Evolutionary conservation across 495 filamentous ascomycete species (phyloP), one percentile per base, ranked within the genome.

Genomic region (Oidiodendron maius): DNA sequence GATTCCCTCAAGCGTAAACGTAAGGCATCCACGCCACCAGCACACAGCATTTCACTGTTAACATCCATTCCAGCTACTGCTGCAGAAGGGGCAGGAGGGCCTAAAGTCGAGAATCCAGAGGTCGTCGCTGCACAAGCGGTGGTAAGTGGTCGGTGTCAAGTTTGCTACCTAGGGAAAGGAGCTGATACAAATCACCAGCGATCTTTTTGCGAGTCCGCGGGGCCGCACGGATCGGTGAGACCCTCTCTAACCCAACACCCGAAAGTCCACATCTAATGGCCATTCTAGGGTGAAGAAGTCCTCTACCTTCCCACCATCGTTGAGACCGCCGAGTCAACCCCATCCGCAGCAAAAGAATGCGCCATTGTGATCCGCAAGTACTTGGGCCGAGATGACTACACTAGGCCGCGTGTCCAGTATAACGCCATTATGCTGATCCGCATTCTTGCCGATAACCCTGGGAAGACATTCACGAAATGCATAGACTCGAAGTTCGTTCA

Each of bases 361-460:
- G 86, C 88, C 36, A 61, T 74, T 46, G 69, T 81, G 47, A 87
- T 97, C 60, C 84, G 87, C 60, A 91, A 89, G 59, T 89, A 84
- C 60, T 73, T 98, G 35, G 73, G 78, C 32, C 78, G 75, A 34
- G 84, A 91, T 38, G 76, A 83, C 61, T 70, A 64, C 52, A 63
- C 68, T 21, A 69, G 73, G 25, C 79, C 82, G 16, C 77, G 86
- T 49, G 78, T 81, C 32, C 93, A 97, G 67, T 96, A 95, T 72
- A 96, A 97, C 70, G 84, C 86, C 44, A 84, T 97, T 56, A 99
- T 97, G 94, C 75, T 99, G 41, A 77, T 91, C 46, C 83, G 93
- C 34, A 99, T 99, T 60, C 72, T 99, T 26, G 72, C 77, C 46
- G 91, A 97, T 62, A 96, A 99, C 64, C 93, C 93, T 0, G 94